Conservation (phyloP, 176 grass and related monocot species). For the Oryza longistaminata region DNA sequence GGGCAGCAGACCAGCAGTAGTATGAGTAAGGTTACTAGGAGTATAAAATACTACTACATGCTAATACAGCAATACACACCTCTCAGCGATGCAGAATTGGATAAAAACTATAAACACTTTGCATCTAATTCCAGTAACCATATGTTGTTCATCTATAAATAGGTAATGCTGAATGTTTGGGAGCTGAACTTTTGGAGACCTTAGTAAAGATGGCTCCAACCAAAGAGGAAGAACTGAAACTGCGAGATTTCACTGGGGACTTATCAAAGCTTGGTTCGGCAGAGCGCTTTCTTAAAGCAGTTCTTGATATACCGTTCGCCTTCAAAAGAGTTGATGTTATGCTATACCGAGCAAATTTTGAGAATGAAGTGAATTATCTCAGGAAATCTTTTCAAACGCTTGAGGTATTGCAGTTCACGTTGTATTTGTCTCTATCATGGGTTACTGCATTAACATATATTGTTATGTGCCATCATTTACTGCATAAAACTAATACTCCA, state of each 20-base stretch:
- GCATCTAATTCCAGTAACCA: background rate
- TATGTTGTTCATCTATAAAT: constrained; percentile 27
- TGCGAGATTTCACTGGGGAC: constrained; percentile 72
- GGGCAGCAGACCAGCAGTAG: background rate
- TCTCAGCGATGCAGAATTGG: background rate
- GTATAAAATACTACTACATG: background rate
- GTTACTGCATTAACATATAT: background rate
- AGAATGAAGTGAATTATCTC: constrained; percentile 86
- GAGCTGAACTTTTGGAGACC: constrained; percentile 87
- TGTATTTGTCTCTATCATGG: background rate
- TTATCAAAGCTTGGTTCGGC: constrained; percentile 76
- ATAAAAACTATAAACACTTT: background rate
- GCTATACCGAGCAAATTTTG: constrained; percentile 95
- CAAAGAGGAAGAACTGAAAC: constrained; percentile 91
- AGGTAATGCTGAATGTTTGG: constrained; percentile 88
- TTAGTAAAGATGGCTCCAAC: constrained; percentile 99
- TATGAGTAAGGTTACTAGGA: background rate
- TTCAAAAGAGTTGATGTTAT: constrained; percentile 92
- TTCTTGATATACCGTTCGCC: constrained; percentile 88
- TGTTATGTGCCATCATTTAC: background rate
- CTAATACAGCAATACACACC: background rate
- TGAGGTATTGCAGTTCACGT: constrained; percentile 53
- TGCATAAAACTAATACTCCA: background rate
- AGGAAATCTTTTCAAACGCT: constrained; percentile 83
- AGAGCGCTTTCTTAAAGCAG: constrained; percentile 79